Base-by-base conservation (phyloP, 1,284 basidiomycete genomes). In the Porodaedalea pini region DNA sequence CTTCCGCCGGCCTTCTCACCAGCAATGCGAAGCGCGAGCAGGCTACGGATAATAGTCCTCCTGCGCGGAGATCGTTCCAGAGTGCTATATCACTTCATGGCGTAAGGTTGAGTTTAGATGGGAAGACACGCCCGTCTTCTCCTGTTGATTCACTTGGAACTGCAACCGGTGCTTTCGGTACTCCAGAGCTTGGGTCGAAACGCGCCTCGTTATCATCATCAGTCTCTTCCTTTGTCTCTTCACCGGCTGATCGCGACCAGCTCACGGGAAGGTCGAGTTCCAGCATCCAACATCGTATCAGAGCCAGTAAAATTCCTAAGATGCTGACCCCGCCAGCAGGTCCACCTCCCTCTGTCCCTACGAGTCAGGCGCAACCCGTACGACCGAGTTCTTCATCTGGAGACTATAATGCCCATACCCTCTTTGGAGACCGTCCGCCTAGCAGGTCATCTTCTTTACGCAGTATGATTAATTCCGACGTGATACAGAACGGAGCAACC, bases 151-250 rank as follows among this genome's bases (percentile, higher is more conserved):
- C 58, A 10, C 23, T 52, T 45, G 51, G 52, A 41, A 62, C 65
- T 23, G 51, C 60, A 29, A 50, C 47, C 31, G 73, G 64, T 71
- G 72, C 57, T 65, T 73, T 71, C 61, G 71, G 71, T 23, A 69
- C 72, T 27, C 70, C 72, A 7, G 73, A 76, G 49, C 69, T 74
- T 43, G 70, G 71, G 49, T 69, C 71, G 4, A 71, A 77, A 43
- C 71, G 76, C 8, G 68, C 72, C 29, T 85, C 82, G 0, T 68
- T 81, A 51, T 78, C 59, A 17, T 61, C 78, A 10, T 82, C 80
- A 0, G 75, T 79, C 4, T 83, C 82, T 0, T 83, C 82, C 0
- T 67, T 74, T 40, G 75, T 73, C 1, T 81, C 80, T 34, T n/a
- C 54, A 27, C 44, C 45, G 2, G 68, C 61, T 13, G 74, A 78